These are phyloP conservation scores for Heritiera littoralis DNA, from an alignment of 345 rosid genomes.

Conservation along the genomic window DNA sequence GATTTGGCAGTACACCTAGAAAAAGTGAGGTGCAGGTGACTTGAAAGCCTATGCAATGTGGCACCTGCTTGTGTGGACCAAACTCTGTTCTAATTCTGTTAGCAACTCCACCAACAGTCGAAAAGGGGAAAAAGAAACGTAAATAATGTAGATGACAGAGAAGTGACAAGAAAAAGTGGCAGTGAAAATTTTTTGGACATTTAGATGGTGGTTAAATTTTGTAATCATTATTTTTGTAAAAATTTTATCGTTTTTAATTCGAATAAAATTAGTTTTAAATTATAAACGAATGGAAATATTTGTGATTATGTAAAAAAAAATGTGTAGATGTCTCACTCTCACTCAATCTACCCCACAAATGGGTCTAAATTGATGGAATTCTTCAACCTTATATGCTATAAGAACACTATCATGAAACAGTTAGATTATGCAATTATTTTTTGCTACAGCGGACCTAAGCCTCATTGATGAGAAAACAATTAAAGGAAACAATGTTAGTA, in stretches of 20 bases:
- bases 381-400: slow-evolving; percentile 4
- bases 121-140: too few relatives aligned
- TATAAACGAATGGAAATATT: too few relatives aligned
- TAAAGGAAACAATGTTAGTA: neutral
- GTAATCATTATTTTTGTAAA: too few relatives aligned
- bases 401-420: neutral
- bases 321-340: neutral
- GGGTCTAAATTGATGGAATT: slow-evolving; percentile 12
- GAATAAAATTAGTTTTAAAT: too few relatives aligned
- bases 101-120: too few relatives aligned
- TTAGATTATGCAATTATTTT: neutral
- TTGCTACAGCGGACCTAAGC: neutral
- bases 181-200: too few relatives aligned
- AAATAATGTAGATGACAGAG: too few relatives aligned
- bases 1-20: neutral
- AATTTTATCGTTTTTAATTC: too few relatives aligned
- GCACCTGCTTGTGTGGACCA: neutral
- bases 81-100: too few relatives aligned
- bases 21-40: neutral
- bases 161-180: too few relatives aligned
- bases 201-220: too few relatives aligned
- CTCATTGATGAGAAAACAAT: neutral
- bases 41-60: neutral
- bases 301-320: too few relatives aligned
- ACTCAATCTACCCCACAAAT: neutral